Percentiles rank a stretch among this genome's conserved stretches.
Evolutionary conservation across 1,284 basidiomycete species (phyloP).

Genomic region (Cutaneotrichosporon sp.): DNA sequence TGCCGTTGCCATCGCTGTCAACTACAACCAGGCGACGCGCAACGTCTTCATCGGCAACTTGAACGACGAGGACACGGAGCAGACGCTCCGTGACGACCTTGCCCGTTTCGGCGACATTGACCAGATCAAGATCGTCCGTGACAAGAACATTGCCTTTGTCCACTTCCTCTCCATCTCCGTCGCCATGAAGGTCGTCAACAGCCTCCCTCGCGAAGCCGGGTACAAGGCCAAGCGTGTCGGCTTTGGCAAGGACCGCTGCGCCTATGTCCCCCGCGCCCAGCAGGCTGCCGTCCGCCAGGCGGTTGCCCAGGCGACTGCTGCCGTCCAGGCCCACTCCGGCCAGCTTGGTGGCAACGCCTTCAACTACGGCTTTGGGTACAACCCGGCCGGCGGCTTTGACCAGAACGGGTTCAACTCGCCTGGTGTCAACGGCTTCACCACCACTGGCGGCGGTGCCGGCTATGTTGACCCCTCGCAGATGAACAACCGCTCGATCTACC

Average conservation of each 20-base stretch:
- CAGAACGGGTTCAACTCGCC: constrained; percentile 8
- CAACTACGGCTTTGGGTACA: constrained; percentile 30
- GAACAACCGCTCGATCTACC: constrained; percentile 80
- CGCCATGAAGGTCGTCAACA: constrained; percentile 90
- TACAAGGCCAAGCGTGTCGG: constrained; percentile 95
- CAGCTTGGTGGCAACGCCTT: constrained; percentile 35
- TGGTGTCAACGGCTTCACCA: constrained; percentile 12
- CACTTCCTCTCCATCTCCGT: constrained; percentile 91
- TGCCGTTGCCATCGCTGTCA: constrained; percentile 79
- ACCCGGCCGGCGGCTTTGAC: constrained; percentile 8
- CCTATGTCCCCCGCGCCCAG: constrained; percentile 65
- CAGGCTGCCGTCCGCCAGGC: constrained; percentile 55
- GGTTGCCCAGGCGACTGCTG: constrained; percentile 62
- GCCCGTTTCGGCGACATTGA: constrained; percentile 91
- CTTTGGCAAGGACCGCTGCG: constrained; percentile 91
- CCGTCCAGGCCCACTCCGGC: constrained; percentile 49
- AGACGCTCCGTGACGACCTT: constrained; percentile 78
- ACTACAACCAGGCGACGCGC: constrained; percentile 83
- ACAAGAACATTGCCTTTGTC: constrained; percentile 97
- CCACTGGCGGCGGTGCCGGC: constrained; percentile 13
- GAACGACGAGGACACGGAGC: constrained; percentile 83
- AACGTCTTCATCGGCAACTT: constrained; percentile 93
- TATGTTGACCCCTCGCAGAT: constrained; percentile 18
- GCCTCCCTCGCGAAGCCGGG: constrained; percentile 78
- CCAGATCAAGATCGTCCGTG: constrained; percentile 95